phyloP scores from a whole-genome alignment of 2,329 filamentous ascomycete genomes.

The Rhynchosporium agropyri region DNA sequence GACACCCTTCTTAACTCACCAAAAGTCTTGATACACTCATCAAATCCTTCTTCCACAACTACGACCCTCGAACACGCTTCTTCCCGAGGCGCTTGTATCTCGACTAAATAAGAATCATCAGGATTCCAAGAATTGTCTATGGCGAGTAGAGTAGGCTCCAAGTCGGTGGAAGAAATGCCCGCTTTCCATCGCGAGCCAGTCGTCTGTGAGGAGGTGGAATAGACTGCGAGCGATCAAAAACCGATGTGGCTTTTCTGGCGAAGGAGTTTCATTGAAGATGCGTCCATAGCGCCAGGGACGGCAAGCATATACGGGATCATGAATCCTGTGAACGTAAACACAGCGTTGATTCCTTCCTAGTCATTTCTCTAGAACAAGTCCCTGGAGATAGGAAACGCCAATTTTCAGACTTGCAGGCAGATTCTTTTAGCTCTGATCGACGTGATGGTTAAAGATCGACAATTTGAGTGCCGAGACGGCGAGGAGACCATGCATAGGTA shows the following conservation, averaged over 20 bases:
- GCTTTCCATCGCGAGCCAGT: constrained; percentile 19
- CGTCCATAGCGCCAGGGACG: constrained; percentile 4
- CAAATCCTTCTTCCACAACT: constrained; percentile 9
- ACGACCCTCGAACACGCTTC: background rate
- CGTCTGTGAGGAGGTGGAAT: constrained; percentile 9
- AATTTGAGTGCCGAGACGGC: constrained; percentile 37
- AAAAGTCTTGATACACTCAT: constrained; percentile 16
- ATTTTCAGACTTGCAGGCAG: constrained; percentile 20
- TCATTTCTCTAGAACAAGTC: background rate
- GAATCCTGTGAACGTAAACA: constrained; percentile 28
- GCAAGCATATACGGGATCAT: constrained; percentile 30
- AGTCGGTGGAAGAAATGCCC: constrained; percentile 23
- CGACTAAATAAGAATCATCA: constrained; percentile 24
- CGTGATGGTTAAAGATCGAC: constrained; percentile 32
- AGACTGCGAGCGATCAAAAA: constrained; percentile 24
- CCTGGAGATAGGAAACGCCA: constrained; percentile 25
- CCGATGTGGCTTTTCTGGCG: constrained; percentile 27
- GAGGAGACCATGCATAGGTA: constrained; percentile 32
- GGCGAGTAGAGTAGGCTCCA: background rate
- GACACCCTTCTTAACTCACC: constrained; percentile 23
- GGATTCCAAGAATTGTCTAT: constrained; percentile 20
- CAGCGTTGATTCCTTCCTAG: constrained; percentile 20
- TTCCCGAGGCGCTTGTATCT: constrained; percentile 20
- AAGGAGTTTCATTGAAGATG: constrained; percentile 13
- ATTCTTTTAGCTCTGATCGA: constrained; percentile 17